Evolutionary conservation across 1,284 basidiomycete genomes (phyloP), one percentile per base, ranked within the genome.

Genomic region (Sanghuangporus sanghuang): DNA sequence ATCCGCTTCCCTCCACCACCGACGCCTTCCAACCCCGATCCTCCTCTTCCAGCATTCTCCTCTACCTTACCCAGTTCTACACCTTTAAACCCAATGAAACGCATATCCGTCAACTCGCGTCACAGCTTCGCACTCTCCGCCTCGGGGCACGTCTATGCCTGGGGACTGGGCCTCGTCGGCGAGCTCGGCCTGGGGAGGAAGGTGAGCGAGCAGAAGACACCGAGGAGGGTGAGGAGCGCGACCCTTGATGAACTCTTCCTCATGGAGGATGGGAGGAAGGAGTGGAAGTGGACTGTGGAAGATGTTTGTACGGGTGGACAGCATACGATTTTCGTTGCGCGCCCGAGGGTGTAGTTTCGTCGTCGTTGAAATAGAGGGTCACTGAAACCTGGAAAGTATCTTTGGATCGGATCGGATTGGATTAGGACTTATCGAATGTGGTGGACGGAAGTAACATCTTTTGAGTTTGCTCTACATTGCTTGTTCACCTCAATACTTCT

Each of bases 121-220:
- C 80, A 83, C 72, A 82, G 79, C 66, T 72, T 85, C 14, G 83
- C 83, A 8, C 76, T 85, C 32, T 79, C 79, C 46, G 73, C 72
- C 16, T 77, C 76, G 16, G 82, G 82, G 1, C 78, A 79, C 64
- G 76, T 78, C 8, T 85, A 83, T 68, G 74, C 78, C n/a, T 85
- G 83, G 83, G 83, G 83, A 40, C 74, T 78, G 48, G 81, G 81
- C 12, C 76, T 76, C 69, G 74, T 57, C 72, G 76, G 39, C 77
- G 80, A 40, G 74, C 77, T 52, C 68, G 79, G 60, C 73, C 80
- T 61, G 70, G 78, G 69, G 14, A 63, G 77, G 44, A 46, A 16
- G 74, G 68, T 74, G 69, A 66, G 72, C 71, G 65, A 57, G 36
- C 64, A 67, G 61, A 59, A 60, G 35, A 64, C 65, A 5, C 67